Percentiles rank a stretch among this genome's conserved stretches.
Conservation (phyloP, 225 moss, liverwort and hornwort genomes). For the Bryum argenteum region DNA sequence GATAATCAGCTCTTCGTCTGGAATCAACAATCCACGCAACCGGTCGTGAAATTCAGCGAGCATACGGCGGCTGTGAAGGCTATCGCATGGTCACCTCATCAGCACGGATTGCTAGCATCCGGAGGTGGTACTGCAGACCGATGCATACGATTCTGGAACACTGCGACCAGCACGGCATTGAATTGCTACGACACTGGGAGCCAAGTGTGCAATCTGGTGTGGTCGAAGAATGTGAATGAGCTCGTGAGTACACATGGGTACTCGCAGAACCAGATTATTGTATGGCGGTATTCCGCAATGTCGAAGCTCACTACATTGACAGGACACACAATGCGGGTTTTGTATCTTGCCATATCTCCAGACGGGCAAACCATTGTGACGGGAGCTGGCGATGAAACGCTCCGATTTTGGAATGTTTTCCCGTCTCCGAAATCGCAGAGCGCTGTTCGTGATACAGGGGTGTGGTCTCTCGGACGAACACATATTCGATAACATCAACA, state of each 20-base stretch:
- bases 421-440: slow-evolving; percentile 98
- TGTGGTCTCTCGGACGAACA: slow-evolving; percentile 93
- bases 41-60: slow-evolving; percentile 96
- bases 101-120: slow-evolving; percentile 89
- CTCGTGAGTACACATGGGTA: slow-evolving; percentile 98
- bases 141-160: slow-evolving; percentile 96
- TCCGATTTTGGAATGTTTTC: slow-evolving; percentile 98
- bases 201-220: slow-evolving; percentile 95
- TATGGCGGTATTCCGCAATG: slow-evolving; percentile 96
- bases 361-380: slow-evolving; percentile 99
- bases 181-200: slow-evolving; percentile 95
- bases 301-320: slow-evolving; percentile 98
- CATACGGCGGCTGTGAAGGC: slow-evolving; percentile 99
- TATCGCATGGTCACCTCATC: slow-evolving; percentile 98
- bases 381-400: slow-evolving; percentile 95
- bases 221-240: slow-evolving; percentile 99
- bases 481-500: slow-evolving; percentile 82
- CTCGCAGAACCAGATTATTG: slow-evolving; percentile 97
- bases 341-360: slow-evolving; percentile 95
- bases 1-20: slow-evolving; percentile 95
- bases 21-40: slow-evolving; percentile 95
- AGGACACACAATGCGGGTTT: slow-evolving; percentile 89
- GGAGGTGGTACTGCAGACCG: slow-evolving; percentile 98
- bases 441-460: slow-evolving; percentile 88
- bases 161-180: slow-evolving; percentile 82